phyloP scores from a whole-genome alignment of 768 basidiomycete genomes.

The Suillus brevipes region DNA sequence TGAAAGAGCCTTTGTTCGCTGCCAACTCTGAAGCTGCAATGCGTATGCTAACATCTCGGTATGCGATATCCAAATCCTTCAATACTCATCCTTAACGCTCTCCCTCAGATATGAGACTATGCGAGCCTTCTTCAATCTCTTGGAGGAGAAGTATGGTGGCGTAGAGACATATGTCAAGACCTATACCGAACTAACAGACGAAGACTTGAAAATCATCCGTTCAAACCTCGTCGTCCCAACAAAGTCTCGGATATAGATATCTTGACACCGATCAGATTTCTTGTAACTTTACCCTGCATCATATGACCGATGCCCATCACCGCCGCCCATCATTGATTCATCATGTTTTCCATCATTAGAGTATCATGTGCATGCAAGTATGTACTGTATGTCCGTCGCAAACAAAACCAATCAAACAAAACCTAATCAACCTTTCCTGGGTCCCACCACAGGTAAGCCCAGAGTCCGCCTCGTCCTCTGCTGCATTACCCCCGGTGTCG shows the following conservation, averaged over 20 bases:
- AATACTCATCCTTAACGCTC: neutral
- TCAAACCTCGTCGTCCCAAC: conserved; percentile 50
- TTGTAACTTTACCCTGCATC: neutral
- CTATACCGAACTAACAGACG: conserved; percentile 57
- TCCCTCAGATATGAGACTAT: conserved; percentile 66
- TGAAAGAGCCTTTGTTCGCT: conserved; percentile 72
- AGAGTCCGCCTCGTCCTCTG: conserved; percentile 44
- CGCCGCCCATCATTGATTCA: neutral
- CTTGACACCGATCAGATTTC: neutral
- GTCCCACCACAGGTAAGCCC: conserved; percentile 38
- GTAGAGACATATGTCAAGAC: conserved; percentile 61
- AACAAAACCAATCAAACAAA: neutral
- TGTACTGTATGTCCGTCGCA: neutral
- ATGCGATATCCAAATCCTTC: conserved; percentile 18
- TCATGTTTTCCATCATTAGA: neutral
- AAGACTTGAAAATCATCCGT: conserved; percentile 61
- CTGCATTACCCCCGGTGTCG: conserved; percentile 28
- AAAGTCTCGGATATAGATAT: conserved; percentile 32
- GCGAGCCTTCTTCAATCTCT: conserved; percentile 62
- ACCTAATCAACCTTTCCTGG: conserved; percentile 23
- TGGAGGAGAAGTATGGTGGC: conserved; percentile 67
- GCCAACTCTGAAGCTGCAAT: conserved; percentile 72
- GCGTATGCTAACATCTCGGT: conserved; percentile 85
- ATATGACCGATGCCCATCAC: neutral
- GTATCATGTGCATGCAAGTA: conserved; percentile 5